These are phyloP conservation scores for Colletotrichum lini DNA, from an alignment of 2,329 filamentous ascomycete genomes.

Conservation along the genomic window DNA sequence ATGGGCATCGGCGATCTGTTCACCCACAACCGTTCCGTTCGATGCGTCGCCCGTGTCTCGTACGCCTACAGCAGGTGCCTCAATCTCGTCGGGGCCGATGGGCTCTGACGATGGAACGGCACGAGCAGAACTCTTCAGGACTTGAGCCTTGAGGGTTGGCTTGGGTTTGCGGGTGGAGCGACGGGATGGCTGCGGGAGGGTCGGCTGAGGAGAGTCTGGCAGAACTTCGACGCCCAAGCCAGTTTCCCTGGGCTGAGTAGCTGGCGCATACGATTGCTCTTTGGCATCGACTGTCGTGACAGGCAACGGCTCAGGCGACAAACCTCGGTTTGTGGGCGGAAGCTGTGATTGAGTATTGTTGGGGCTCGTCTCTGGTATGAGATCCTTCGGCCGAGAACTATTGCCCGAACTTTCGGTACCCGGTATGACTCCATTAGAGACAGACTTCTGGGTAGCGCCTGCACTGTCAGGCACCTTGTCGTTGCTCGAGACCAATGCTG, in stretches of 20 bases:
- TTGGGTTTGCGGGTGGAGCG: constrained; percentile 34
- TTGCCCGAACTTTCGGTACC: constrained; percentile 38
- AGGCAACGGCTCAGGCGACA: constrained; percentile 3
- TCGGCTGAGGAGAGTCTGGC: not conserved
- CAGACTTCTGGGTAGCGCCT: constrained; percentile 25
- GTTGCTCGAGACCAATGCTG: constrained; percentile 32
- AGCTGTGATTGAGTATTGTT: constrained; percentile 38
- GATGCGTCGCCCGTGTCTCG: no score
- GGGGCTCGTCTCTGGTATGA: constrained; percentile 52
- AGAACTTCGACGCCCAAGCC: not conserved
- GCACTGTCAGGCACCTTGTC: constrained; percentile 39
- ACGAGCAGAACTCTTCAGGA: not conserved
- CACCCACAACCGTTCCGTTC: no score
- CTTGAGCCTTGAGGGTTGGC: constrained; percentile 34
- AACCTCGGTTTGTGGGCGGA: not conserved
- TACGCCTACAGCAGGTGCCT: not conserved
- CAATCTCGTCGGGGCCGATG: not conserved
- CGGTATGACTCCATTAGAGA: not conserved
- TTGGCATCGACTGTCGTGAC: not conserved
- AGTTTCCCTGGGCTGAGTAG: not conserved
- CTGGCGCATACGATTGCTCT: not conserved
- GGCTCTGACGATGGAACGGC: not conserved
- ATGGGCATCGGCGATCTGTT: not conserved
- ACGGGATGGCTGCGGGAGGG: constrained; percentile 19
- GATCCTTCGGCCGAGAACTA: constrained; percentile 42